These are phyloP conservation scores for Telfairia occidentalis DNA, from an alignment of 331 rosid species.

Conservation along the genomic window DNA sequence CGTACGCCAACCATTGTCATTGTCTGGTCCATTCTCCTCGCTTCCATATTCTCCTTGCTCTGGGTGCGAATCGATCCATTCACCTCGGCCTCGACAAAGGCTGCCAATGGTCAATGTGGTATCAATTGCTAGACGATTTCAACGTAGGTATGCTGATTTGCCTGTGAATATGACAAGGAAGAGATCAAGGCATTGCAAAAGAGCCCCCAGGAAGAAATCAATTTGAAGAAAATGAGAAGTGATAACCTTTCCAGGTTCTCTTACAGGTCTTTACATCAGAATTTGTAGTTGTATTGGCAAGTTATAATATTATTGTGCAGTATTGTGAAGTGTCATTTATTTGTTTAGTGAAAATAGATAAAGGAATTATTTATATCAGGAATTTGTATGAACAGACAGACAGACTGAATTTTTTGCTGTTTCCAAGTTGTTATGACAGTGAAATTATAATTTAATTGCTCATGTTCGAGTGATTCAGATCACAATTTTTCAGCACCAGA, in stretches of 20 bases:
- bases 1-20: constrained; percentile 96
- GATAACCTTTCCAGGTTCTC: constrained; percentile 1
- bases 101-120: constrained; percentile 74
- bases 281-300: constrained; percentile 11
- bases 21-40: constrained; percentile 94
- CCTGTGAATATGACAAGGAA: constrained; percentile 44
- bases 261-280: background rate
- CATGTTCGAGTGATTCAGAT: background rate
- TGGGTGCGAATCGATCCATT: constrained; percentile 99
- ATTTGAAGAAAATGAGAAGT: constrained; percentile 1
- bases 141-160: background rate
- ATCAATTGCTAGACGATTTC: constrained; percentile 49
- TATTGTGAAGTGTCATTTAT: constrained; percentile 12
- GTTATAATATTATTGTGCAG: constrained; percentile 23
- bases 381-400: background rate
- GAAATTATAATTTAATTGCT: constrained; percentile 7
- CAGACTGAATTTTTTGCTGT: background rate
- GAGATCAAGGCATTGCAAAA: constrained; percentile 8
- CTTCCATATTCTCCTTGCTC: constrained; percentile 86
- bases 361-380: constrained; percentile 15
- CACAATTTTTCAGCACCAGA: background rate
- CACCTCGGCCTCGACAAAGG: constrained; percentile 32
- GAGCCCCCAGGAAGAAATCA: background rate
- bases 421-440: background rate
- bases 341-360: constrained; percentile 17